Conservation (phyloP, 805 yeast genomes). For the Yarrowia phangngaensis region DNA sequence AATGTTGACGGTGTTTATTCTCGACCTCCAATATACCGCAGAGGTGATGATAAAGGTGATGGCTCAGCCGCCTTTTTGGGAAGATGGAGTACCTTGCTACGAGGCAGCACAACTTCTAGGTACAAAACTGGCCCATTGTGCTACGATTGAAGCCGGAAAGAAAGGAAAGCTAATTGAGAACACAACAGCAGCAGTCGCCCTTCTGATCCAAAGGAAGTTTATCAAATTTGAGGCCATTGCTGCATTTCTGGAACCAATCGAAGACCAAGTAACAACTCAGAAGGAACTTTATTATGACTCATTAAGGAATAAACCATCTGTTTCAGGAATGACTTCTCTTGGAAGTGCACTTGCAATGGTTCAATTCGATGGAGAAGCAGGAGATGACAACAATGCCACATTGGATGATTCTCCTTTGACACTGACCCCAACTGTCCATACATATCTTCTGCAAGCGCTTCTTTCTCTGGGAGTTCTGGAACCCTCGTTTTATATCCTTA, state of each 20-base stretch:
- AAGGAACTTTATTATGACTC: constrained; percentile 10
- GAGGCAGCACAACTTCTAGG: constrained; percentile 55
- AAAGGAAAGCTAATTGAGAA: constrained; percentile 39
- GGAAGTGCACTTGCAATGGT: constrained; percentile 9
- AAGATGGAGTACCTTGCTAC: constrained; percentile 50
- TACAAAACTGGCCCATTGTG: constrained; percentile 44
- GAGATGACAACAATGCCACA: constrained; percentile 46
- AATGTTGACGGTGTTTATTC: constrained; percentile 51
- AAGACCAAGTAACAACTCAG: constrained; percentile 1
- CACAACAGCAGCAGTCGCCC: constrained; percentile 47
- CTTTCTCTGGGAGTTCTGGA: constrained; percentile 58
- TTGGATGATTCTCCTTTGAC: constrained; percentile 44
- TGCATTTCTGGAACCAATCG: constrained; percentile 50
- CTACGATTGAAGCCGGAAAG: constrained; percentile 33
- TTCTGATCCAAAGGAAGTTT: constrained; percentile 62
- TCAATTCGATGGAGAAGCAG: constrained; percentile 18
- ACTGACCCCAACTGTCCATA: constrained; percentile 1
- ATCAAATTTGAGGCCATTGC: constrained; percentile 61
- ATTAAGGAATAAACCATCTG: constrained; percentile 4
- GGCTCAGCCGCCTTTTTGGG: constrained; percentile 62
- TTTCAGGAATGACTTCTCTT: constrained; percentile 9
- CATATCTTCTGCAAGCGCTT: constrained; percentile 47
- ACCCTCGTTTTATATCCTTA: constrained; percentile 58
- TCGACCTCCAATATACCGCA: constrained; percentile 45
- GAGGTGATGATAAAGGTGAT: constrained; percentile 51